A percentile compares a stretch with the other conserved stretches of the same genome.
Conservation (phyloP, 1,284 basidiomycete species). For the Chondrostereum purpureum region DNA sequence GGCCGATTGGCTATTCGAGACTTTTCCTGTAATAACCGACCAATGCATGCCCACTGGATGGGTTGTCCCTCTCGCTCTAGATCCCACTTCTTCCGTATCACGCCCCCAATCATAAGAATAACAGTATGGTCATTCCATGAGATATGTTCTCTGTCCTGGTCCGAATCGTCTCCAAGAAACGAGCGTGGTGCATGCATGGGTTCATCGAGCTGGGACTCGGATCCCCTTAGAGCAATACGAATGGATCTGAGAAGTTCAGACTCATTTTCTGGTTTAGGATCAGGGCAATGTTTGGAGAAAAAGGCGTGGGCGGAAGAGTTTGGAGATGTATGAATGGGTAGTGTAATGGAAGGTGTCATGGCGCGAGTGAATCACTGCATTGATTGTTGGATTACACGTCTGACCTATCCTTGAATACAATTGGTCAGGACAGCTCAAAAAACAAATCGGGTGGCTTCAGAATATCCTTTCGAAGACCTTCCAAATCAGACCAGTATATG, state of each 20-base stretch:
- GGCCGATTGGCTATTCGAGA: slow-evolving; percentile 18
- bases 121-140: slow-evolving; percentile 69
- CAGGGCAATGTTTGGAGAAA: slow-evolving; percentile 15
- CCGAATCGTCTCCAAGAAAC: slow-evolving; percentile 27
- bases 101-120: slow-evolving; percentile 62
- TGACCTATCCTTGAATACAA: too few species aligned
- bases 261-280: slow-evolving; percentile 16
- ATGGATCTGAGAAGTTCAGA: slow-evolving; percentile 47
- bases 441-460: too few species aligned
- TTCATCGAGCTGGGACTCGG: slow-evolving; percentile 32
- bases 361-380: too few species aligned
- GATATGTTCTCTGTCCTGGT: slow-evolving; percentile 45
- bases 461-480: too few species aligned
- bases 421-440: too few species aligned
- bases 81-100: slow-evolving; percentile 70
- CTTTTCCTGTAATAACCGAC: slow-evolving; percentile 53
- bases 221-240: slow-evolving; percentile 42
- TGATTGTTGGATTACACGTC: too few species aligned
- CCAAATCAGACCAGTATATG: too few species aligned
- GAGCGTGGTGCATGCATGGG: slow-evolving; percentile 28
- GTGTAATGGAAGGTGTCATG: slow-evolving; percentile 18
- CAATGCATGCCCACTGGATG: slow-evolving; percentile 73
- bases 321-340: slow-evolving; percentile 30
- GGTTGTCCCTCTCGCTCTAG: slow-evolving; percentile 65
- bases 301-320: slow-evolving; percentile 24